These are phyloP conservation scores for Cyclotella sp. DNA, from an alignment of 108 stramenopile species.

Conservation along the genomic window DNA sequence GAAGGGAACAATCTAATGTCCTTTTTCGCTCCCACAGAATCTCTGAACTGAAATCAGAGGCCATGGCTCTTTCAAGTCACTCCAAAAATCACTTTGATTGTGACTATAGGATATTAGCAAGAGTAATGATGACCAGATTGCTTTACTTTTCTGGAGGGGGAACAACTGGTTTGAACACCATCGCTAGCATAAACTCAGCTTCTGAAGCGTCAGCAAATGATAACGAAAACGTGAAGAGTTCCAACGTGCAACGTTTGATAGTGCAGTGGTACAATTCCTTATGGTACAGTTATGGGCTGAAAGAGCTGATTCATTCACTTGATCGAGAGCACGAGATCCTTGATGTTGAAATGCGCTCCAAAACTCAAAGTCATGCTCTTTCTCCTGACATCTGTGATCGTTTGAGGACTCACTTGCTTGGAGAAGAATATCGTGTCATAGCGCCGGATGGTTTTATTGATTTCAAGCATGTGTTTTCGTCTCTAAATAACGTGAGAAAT, in stretches of 20 bases:
- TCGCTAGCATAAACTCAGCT: not conserved
- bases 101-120: slow-evolving; percentile 25
- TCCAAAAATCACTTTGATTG: not conserved
- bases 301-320: slow-evolving; percentile 31
- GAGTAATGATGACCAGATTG: slow-evolving; percentile 57
- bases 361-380: slow-evolving; percentile 19
- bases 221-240: slow-evolving; percentile 12
- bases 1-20: slow-evolving; percentile 70
- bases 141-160: slow-evolving; percentile 86
- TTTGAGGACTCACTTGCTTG: slow-evolving; percentile 20
- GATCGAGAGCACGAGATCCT: slow-evolving; percentile 6
- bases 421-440: slow-evolving; percentile 49
- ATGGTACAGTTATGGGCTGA: slow-evolving; percentile 77
- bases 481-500: slow-evolving; percentile 1
- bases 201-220: not conserved
- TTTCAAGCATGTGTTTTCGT: slow-evolving; percentile 39
- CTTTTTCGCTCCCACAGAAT: slow-evolving; percentile 80
- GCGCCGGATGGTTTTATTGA: slow-evolving; percentile 53
- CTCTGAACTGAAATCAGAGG: slow-evolving; percentile 70
- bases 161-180: slow-evolving; percentile 60
- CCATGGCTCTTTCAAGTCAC: slow-evolving; percentile 46
- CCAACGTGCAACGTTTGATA: slow-evolving; percentile 11
- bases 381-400: slow-evolving; percentile 17
- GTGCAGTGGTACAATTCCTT: slow-evolving; percentile 55
- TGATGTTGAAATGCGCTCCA: slow-evolving; percentile 4